Evolutionary conservation across 768 basidiomycete species (phyloP).

Genomic region (Pluteus cervinus): DNA sequence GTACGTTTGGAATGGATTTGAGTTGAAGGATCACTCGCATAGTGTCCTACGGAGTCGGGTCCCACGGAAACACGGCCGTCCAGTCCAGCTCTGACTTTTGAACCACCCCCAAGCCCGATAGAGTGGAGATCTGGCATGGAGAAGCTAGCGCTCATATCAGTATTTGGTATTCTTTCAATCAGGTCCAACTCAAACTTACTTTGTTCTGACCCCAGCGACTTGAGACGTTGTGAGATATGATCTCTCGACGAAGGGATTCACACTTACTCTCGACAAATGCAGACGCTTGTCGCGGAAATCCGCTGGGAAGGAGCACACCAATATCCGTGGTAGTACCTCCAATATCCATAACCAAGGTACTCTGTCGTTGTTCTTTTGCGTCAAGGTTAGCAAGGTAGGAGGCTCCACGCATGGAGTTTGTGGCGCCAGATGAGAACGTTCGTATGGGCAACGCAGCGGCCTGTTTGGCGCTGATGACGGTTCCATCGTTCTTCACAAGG

Average conservation of each 20-base stretch:
- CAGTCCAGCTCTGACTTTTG: slow-evolving; percentile 33
- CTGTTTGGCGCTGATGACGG: slow-evolving; percentile 39
- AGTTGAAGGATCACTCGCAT: slow-evolving; percentile 11
- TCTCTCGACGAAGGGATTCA: too few species aligned
- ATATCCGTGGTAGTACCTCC: slow-evolving; percentile 66
- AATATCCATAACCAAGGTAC: slow-evolving; percentile 52
- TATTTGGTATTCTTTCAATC: too few species aligned
- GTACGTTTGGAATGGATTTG: too few species aligned
- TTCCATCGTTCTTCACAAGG: slow-evolving; percentile 47
- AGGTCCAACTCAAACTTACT: too few species aligned
- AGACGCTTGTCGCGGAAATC: slow-evolving; percentile 58
- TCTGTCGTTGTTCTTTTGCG: slow-evolving; percentile 15
- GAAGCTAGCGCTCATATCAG: slow-evolving; percentile 28
- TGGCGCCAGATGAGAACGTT: slow-evolving; percentile 57
- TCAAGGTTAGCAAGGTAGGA: slow-evolving; percentile 45
- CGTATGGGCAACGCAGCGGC: slow-evolving; percentile 56
- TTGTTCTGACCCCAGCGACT: slow-evolving; percentile 54
- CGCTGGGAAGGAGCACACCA: slow-evolving; percentile 52
- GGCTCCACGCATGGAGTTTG: slow-evolving; percentile 68
- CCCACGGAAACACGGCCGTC: slow-evolving; percentile 44
- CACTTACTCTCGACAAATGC: slow-evolving; percentile 44
- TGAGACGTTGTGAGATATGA: too few species aligned
- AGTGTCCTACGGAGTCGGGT: slow-evolving; percentile 60
- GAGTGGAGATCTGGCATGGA: slow-evolving; percentile 53
- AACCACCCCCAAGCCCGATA: slow-evolving; percentile 63